A percentile compares a stretch with the other conserved stretches of the same genome.
phyloP scores from a whole-genome alignment of 495 filamentous ascomycete genomes.

The Cercophora sp. region DNA sequence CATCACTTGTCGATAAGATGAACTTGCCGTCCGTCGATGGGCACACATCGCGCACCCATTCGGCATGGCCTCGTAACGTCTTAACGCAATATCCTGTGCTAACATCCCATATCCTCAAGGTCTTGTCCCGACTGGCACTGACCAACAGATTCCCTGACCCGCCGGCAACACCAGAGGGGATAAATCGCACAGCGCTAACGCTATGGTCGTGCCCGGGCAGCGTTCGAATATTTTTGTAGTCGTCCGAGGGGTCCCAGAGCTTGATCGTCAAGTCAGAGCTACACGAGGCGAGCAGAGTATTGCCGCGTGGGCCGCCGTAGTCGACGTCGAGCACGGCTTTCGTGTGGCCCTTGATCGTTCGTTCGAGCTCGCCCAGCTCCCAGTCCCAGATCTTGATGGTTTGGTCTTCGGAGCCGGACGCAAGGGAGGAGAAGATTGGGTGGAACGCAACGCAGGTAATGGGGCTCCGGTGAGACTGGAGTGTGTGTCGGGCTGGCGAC shows the following conservation, averaged over 20 bases:
- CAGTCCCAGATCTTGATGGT: conserved; percentile 98
- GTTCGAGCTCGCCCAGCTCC: conserved; percentile 89
- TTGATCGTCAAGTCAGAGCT: conserved; percentile 91
- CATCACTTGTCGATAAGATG: conserved; percentile 76
- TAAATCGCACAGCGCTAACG: conserved; percentile 82
- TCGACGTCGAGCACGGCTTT: conserved; percentile 87
- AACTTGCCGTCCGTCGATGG: conserved; percentile 81
- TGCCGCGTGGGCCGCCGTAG: conserved; percentile 83
- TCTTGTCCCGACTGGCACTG: conserved; percentile 76
- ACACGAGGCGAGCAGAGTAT: conserved; percentile 84
- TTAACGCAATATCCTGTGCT: conserved; percentile 90
- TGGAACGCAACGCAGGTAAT: conserved; percentile 93
- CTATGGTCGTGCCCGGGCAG: conserved; percentile 91
- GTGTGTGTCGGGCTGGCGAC: conserved; percentile 71
- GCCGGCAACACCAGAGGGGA: conserved; percentile 72
- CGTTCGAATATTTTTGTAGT: conserved; percentile 94
- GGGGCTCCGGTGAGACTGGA: conserved; percentile 77
- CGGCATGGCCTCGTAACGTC: conserved; percentile 73
- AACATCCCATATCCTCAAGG: conserved; percentile 86
- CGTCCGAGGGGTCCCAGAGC: conserved; percentile 89
- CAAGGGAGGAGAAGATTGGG: conserved; percentile 85
- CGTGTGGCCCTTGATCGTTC: conserved; percentile 90
- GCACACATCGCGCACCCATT: conserved; percentile 84
- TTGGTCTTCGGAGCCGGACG: conserved; percentile 84
- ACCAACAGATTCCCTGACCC: conserved; percentile 74